Conservation (phyloP, 768 basidiomycete species). For the Tulasnella sp. region DNA sequence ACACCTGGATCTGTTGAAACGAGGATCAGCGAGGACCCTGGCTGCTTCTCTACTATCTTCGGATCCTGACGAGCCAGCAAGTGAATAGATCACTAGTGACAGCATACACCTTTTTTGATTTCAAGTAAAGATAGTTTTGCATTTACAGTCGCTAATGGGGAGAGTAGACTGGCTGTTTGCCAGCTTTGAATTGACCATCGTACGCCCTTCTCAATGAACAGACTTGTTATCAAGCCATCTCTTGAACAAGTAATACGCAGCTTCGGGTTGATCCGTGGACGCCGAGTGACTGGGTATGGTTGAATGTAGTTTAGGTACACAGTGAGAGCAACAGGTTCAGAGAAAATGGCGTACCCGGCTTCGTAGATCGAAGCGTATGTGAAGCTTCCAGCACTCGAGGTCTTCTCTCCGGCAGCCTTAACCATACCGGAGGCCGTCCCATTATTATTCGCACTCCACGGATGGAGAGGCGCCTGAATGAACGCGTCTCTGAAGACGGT, state of each 20-base stretch:
- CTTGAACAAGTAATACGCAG: background rate
- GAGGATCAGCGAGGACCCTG: too few relatives aligned
- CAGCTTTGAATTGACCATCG: too few relatives aligned
- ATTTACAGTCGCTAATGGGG: too few relatives aligned
- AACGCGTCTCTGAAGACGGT: constrained; percentile 34
- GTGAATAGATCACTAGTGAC: too few relatives aligned
- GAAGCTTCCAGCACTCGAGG: constrained; percentile 56
- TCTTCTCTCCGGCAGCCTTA: constrained; percentile 52
- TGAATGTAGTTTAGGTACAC: background rate
- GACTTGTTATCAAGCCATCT: background rate
- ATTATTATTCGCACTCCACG: constrained; percentile 43
- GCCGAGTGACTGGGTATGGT: background rate
- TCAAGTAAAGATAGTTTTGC: too few relatives aligned
- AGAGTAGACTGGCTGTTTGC: too few relatives aligned
- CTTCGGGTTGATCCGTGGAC: background rate
- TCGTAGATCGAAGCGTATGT: constrained; percentile 68
- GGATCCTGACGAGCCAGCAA: too few relatives aligned
- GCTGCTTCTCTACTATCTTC: too few relatives aligned
- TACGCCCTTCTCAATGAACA: too few relatives aligned
- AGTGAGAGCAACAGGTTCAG: background rate
- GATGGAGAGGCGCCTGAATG: constrained; percentile 18
- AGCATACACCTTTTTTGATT: too few relatives aligned
- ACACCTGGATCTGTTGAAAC: too few relatives aligned
- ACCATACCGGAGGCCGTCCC: constrained; percentile 55
- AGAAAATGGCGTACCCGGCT: constrained; percentile 51